phyloP scores from a whole-genome alignment of 1,284 basidiomycete genomes.

The Boletellus dicymbophilus region DNA sequence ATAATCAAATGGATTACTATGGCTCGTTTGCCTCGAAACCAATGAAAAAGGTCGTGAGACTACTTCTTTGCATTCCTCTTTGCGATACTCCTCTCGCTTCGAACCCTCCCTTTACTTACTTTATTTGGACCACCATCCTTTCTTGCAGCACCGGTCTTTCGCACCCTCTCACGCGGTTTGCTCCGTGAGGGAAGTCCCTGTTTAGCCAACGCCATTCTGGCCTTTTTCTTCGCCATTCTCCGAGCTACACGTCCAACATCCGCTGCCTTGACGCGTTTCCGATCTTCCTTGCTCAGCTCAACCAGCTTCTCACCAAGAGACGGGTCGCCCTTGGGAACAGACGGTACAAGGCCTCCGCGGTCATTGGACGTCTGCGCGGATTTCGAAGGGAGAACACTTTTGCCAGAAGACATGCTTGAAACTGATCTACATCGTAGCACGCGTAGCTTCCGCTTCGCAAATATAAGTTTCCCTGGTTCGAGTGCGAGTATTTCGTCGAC shows the following conservation, averaged over 20 bases:
- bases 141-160: conserved; percentile 49
- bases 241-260: conserved; percentile 82
- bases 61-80: conserved; percentile 65
- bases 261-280: conserved; percentile 78
- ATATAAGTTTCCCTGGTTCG: conserved; percentile 74
- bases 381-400: conserved; percentile 15
- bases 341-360: conserved; percentile 19
- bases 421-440: conserved; percentile 80
- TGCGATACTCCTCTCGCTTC: conserved; percentile 56
- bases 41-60: background rate
- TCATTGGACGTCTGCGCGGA: conserved; percentile 10
- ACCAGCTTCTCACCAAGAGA: conserved; percentile 75
- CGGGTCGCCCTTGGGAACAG: conserved; percentile 77
- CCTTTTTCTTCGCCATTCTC: conserved; percentile 87
- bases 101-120: conserved; percentile 53
- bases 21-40: too few relatives aligned
- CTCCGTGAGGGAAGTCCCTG: conserved; percentile 40
- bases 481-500: conserved; percentile 89
- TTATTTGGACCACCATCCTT: conserved; percentile 38
- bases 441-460: conserved; percentile 87
- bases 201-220: conserved; percentile 51
- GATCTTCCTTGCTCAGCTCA: conserved; percentile 79
- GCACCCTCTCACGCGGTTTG: conserved; percentile 44
- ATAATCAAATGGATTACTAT: too few relatives aligned
- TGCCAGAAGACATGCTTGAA: conserved; percentile 32